These are phyloP conservation scores for Teunomyces lycoperdinae DNA, from an alignment of 805 yeast species.

Conservation along the genomic window DNA sequence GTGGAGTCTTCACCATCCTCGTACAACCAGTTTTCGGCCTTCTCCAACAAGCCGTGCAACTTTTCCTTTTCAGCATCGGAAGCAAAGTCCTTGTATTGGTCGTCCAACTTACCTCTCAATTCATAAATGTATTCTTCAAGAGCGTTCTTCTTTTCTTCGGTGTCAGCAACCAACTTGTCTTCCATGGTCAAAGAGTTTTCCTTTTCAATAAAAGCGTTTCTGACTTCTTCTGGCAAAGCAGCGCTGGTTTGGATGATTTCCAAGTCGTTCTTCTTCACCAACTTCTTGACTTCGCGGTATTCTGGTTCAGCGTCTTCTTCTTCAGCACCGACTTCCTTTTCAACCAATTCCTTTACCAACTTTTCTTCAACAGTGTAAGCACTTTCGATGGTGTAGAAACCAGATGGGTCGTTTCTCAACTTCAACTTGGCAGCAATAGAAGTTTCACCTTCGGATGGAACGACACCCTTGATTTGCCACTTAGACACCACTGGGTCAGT, in stretches of 20 bases:
- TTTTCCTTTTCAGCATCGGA: constrained; percentile 85
- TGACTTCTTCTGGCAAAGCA: constrained; percentile 48
- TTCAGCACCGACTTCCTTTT: constrained; percentile 50
- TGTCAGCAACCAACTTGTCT: constrained; percentile 96
- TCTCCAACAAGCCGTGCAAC: constrained; percentile 66
- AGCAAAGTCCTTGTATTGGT: constrained; percentile 83
- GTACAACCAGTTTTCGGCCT: constrained; percentile 97
- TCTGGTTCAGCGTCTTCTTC: constrained; percentile 74
- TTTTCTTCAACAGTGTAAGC: constrained; percentile 95
- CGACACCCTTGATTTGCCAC: constrained; percentile 87
- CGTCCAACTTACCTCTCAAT: constrained; percentile 95
- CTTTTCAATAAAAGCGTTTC: constrained; percentile 68
- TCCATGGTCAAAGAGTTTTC: constrained; percentile 83
- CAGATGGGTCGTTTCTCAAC: constrained; percentile 96
- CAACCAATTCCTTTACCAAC: constrained; percentile 83
- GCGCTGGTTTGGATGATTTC: constrained; percentile 57
- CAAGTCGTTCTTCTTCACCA: constrained; percentile 87
- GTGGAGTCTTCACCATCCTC: constrained; percentile 95
- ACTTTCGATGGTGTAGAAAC: constrained; percentile 87
- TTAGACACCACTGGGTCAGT: constrained; percentile 65
- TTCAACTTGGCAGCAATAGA: constrained; percentile 85
- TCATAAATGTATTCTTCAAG: constrained; percentile 98
- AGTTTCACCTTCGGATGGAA: constrained; percentile 70
- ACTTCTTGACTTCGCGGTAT: constrained; percentile 86
- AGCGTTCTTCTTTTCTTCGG: constrained; percentile 98